Evolutionary conservation across 2,329 filamentous ascomycete species (phyloP).

Genomic region (Drechslerella coelobrocha): DNA sequence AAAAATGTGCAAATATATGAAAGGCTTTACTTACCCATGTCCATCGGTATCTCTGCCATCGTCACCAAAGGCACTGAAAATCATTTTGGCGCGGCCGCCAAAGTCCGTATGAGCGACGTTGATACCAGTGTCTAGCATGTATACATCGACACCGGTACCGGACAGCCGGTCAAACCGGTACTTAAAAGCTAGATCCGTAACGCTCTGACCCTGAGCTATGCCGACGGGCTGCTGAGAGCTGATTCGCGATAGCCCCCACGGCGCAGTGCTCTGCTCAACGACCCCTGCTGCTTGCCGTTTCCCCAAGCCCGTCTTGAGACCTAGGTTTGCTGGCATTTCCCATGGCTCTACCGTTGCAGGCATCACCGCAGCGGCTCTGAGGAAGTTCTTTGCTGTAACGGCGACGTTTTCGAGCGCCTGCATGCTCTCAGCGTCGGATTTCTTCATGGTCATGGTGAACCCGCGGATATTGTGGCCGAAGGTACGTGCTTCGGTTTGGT

Average conservation of each 20-base stretch:
- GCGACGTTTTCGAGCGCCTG: slow-evolving; percentile 8
- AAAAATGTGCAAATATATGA: slow-evolving; percentile 56
- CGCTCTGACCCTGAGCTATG: slow-evolving; percentile 53
- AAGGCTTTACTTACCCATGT: slow-evolving; percentile 68
- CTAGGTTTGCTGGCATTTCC: slow-evolving; percentile 24
- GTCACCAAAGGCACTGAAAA: slow-evolving; percentile 58
- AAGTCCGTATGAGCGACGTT: slow-evolving; percentile 54
- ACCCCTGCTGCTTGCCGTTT: slow-evolving; percentile 27
- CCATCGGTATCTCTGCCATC: slow-evolving; percentile 57
- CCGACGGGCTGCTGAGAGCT: slow-evolving; percentile 54
- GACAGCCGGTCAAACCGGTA: slow-evolving; percentile 56
- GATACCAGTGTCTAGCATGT: slow-evolving; percentile 62
- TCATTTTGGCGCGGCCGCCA: slow-evolving; percentile 54
- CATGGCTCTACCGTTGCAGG: slow-evolving; percentile 37
- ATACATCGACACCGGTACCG: slow-evolving; percentile 61
- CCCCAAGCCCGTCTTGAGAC: slow-evolving; percentile 31
- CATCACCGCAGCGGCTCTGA: slow-evolving; percentile 4
- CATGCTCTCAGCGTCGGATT: slow-evolving; percentile 15
- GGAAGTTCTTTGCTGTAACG: slow-evolving; percentile 24
- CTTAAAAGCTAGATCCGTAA: slow-evolving; percentile 56
- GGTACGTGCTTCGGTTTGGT: slow-evolving; percentile 57
- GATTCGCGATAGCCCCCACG: slow-evolving; percentile 56
- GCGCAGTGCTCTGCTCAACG: slow-evolving; percentile 42
- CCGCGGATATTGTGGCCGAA: slow-evolving; percentile 51
- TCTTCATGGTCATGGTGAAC: slow-evolving; percentile 49